Evolutionary conservation across 192 early-diverging fungal species (phyloP).

Genomic region (Coemansia reversa): DNA sequence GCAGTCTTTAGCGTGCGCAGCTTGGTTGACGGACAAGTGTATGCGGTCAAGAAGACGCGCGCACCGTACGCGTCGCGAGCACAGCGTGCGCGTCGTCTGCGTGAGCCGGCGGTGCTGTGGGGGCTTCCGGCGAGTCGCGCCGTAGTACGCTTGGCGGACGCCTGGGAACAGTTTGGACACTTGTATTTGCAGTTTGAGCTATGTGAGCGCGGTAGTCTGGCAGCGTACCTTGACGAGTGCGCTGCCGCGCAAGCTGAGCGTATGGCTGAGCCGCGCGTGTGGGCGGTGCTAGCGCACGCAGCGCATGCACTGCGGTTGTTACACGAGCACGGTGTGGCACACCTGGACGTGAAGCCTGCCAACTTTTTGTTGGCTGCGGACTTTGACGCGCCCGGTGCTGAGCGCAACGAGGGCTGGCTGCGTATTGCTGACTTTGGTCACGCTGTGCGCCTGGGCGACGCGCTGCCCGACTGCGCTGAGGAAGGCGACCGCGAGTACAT

Average conservation of each 20-base stretch:
- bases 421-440: constrained; percentile 94
- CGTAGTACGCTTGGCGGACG: constrained; percentile 70
- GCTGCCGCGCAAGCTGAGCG: constrained; percentile 15
- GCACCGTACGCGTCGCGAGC: constrained; percentile 64
- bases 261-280: constrained; percentile 61
- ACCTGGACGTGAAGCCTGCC: constrained; percentile 88
- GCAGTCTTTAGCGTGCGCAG: constrained; percentile 76
- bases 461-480: constrained; percentile 29
- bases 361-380: constrained; percentile 72
- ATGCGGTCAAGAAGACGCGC: constrained; percentile 82
- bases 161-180: constrained; percentile 91
- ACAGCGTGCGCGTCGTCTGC: constrained; percentile 69
- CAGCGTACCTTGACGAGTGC: constrained; percentile 27
- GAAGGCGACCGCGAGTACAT: constrained; percentile 96
- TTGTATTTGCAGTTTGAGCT: constrained; percentile 90
- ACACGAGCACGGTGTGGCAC: constrained; percentile 69
- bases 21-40: constrained; percentile 60
- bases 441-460: constrained; percentile 53
- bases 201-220: constrained; percentile 73
- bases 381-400: constrained; percentile 27
- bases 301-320: constrained; percentile 67
- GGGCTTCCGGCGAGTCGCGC: constrained; percentile 57
- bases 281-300: constrained; percentile 61
- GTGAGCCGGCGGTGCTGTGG: constrained; percentile 84
- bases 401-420: constrained; percentile 58